Base-by-base conservation (phyloP, 2,329 filamentous ascomycete genomes). In the Colletotrichum euphorbiae region DNA sequence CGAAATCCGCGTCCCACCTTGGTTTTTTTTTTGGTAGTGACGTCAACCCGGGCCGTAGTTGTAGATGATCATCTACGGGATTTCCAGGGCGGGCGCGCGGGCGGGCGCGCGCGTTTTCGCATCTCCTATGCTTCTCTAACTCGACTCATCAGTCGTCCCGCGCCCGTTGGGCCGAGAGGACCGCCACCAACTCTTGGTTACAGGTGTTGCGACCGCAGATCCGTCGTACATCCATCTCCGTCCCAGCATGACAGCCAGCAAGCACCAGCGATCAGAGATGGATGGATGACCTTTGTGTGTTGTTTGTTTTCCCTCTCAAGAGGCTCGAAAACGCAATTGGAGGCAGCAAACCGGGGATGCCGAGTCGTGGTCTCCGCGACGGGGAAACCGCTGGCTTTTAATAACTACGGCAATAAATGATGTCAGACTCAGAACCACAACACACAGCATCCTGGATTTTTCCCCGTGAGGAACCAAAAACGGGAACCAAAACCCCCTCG, bases 51-150 rank as follows among this genome's bases (percentile, higher is more conserved):
- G 60, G 40, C 40, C 33, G 52, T 9, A 28, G n/a, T 54, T 54
- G 65, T 59, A n/a, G n/a, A n/a, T n/a, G n/a, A 64, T 68, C 65
- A 68, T 64, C 45, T 31, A 42, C 52, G 28, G 38, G 17, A 42
- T 48, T 19, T 43, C n/a, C 19, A 46, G 43, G 17, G 59, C 48
- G 21, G n/a, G 46, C 15, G 28, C 57, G 28, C 57, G 43, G 17
- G 59, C 48, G 21, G n/a, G 46, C 15, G 28, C 57, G 28, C 57
- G 40, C 24, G 17, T 19, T 52, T 38, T 42, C 36, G 13, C 12
- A 36, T 33, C 28, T 21, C 31, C 48, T 17, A 9, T 52, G 21
- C 31, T 24, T 24, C 31, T n/a, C 17, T 40, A n/a, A n/a, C 51
- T 24, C 31, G 15, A 12, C 21, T 19, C 42, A 51, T 19, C 8